Evolutionary conservation across 192 early-diverging fungal genomes (phyloP).

Genomic region (Radiomyces spectabilis): DNA sequence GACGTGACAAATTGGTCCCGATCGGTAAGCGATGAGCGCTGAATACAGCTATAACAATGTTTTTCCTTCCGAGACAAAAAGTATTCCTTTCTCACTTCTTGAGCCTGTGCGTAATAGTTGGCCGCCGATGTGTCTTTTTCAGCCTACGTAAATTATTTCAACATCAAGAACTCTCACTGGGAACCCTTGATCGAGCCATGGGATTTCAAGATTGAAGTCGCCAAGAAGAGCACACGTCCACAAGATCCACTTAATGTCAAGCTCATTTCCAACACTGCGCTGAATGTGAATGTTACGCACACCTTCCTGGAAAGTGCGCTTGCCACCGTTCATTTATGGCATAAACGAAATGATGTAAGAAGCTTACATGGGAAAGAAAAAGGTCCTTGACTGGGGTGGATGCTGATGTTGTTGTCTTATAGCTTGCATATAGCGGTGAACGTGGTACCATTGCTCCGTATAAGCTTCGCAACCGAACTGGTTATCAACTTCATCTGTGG

Average conservation of each 20-base stretch:
- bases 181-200: slow-evolving; percentile 94
- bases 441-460: slow-evolving; percentile 59
- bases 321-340: slow-evolving; percentile 46
- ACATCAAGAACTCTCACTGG: slow-evolving; percentile 97
- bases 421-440: slow-evolving; percentile 19
- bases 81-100: neutral
- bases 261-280: slow-evolving; percentile 56
- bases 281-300: slow-evolving; percentile 87
- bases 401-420: neutral
- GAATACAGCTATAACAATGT: neutral
- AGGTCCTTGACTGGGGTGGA: no score
- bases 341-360: slow-evolving; percentile 24
- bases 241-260: slow-evolving; percentile 44
- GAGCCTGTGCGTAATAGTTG: slow-evolving; percentile 13
- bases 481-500: slow-evolving; percentile 88
- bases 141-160: slow-evolving; percentile 87
- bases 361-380: neutral
- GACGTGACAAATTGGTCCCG: slow-evolving; percentile 82
- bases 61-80: neutral
- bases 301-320: slow-evolving; percentile 66
- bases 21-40: slow-evolving; percentile 29
- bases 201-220: slow-evolving; percentile 53
- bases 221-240: neutral
- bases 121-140: slow-evolving; percentile 57
- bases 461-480: slow-evolving; percentile 83